Evolutionary conservation across 2,329 filamentous ascomycete genomes (phyloP), one percentile per base, ranked within the genome.

Genomic region (Trichoderma sp.): DNA sequence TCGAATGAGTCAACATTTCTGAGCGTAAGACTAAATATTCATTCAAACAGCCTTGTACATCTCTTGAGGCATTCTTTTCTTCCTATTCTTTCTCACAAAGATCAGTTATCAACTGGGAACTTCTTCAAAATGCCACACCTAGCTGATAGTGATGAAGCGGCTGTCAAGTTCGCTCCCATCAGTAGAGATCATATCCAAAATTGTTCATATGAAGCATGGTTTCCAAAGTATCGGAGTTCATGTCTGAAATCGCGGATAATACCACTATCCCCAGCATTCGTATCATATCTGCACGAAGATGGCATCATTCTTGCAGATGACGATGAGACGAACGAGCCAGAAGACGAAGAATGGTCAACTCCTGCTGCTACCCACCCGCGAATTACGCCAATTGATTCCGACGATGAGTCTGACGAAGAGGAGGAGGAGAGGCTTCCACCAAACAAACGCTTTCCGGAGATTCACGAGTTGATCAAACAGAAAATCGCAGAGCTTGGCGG

Each of bases 151-250:
- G 68, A 71, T 33, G 72, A 72, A 29, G 70, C 71, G 40, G 74
- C 76, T 33, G 60, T 93, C 21, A 88, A 88, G 24, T 98, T 99
- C 77, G 92, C 94, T 24, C 93, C 93, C 0, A 87, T 97, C 69
- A 93, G 90, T 37, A 92, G 90, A 77, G 88, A 91, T 58, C 95
- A 99, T 76, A 96, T 99, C 71, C 83, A 97, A 67, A 92, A 97
- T 80, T 99, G 95, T 81, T 96, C 96, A 53, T 97, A 96, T 80
- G 92, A 97, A 78, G 88, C 86, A 70, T 99, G 96, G 96, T 93
- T 97, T 76, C 89, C 92, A 59, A 90, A 87, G 86, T 97, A 96
- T 78, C 91, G 92, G 70, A 84, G 88, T 8, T 86, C 92, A 59
- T 94, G 93, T 40, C 92, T 97, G 55, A 96, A 95, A 82, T 94